Evolutionary conservation across 2,329 filamentous ascomycete genomes (phyloP), one percentile per base, ranked within the genome.

Genomic region (Xylaria digitata): DNA sequence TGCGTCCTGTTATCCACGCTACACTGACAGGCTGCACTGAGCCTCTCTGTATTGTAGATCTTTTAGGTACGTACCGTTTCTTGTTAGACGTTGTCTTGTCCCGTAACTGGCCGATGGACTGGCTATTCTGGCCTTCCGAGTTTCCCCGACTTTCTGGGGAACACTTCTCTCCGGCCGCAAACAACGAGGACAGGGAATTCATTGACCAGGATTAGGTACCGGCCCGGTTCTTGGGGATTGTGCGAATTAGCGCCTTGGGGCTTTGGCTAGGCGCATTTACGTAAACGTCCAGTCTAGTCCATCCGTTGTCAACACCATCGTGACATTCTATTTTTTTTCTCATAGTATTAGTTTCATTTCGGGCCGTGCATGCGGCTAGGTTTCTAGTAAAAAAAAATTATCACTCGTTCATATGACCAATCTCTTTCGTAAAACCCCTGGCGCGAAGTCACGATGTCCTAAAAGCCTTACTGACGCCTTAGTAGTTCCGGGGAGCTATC

Each of bases 81-180:
- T 17, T 6, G n/a, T 13, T 6, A 26, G 30, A n/a, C 58, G 56
- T 46, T 46, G 11, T 49, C 23, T 42, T 63, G 40, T 61, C 50
- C 70, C 68, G 68, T 50, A 57, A 45, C 65, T 67, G 52, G 65
- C 65, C 56, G 58, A 53, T 49, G 46, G 37, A 46, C 40, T 53
- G 45, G n/a, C 21, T 59, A 23, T 52, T 56, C 42, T 37, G 42
- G 46, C 48, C 23, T 62, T 62, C 70, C 70, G 70, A 67, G n/a
- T 65, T 69, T 65, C 19, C 58, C 70, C 70, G 70, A 55, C 48
- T 67, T 67, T 66, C 68, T 65, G 68, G 70, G 70, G 70, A 70
- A 71, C 4, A 23, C 6, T 13, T 17, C 49, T 23, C 48, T 21
- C 40, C 37, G 23, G 30, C 11, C 45, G 37, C 50, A 13, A 37